Conservation (phyloP, 2,329 filamentous ascomycete genomes). For the Pseudofabraea citricarpa region DNA sequence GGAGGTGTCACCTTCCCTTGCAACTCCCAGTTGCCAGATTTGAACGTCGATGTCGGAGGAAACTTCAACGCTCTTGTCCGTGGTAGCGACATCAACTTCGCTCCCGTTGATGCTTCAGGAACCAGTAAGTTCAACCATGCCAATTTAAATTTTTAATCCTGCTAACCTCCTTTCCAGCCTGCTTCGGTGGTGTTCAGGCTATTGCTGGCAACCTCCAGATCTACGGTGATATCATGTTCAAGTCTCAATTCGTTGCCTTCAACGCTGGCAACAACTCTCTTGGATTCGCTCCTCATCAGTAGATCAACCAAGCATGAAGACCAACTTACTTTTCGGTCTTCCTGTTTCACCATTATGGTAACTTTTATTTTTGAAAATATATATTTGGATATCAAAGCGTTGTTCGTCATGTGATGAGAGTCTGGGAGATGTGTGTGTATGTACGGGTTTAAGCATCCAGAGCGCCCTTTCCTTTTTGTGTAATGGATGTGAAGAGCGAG, state of each 20-base stretch:
- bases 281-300: constrained; percentile 40
- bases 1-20: constrained; percentile 35
- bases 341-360: no score
- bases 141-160: no score
- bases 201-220: constrained; percentile 53
- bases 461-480: no score
- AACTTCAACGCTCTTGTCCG: constrained; percentile 39
- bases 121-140: constrained; percentile 47
- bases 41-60: constrained; percentile 33
- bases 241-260: constrained; percentile 55
- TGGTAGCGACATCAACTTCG: constrained; percentile 46
- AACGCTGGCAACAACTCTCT: constrained; percentile 50
- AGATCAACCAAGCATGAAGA: no score
- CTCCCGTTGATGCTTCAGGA: constrained; percentile 35
- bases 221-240: constrained; percentile 58
- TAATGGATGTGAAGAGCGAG: no score
- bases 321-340: no score
- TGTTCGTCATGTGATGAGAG: no score
- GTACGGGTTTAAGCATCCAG: no score
- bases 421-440: no score
- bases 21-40: constrained; percentile 27
- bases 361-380: no score
- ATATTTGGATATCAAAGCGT: no score
- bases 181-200: constrained; percentile 65
- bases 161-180: constrained; percentile 35